Evolutionary conservation across 768 basidiomycete genomes (phyloP).

Genomic region (Trametes gibbosa): DNA sequence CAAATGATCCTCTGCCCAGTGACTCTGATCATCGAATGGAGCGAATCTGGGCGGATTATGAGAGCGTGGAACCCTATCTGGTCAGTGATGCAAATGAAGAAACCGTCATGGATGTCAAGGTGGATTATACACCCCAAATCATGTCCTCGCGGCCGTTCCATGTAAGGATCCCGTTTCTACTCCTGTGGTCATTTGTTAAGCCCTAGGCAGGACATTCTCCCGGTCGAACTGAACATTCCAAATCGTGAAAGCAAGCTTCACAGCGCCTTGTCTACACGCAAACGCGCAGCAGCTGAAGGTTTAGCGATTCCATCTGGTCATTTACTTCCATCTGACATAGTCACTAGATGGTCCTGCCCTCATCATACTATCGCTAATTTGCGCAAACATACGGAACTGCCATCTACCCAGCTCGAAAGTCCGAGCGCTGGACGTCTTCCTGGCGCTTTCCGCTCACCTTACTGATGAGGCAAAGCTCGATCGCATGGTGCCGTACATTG

Average conservation of each 20-base stretch:
- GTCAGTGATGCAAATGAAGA: constrained; percentile 45
- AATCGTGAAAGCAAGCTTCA: constrained; percentile 59
- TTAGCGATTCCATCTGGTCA: not conserved
- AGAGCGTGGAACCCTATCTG: constrained; percentile 73
- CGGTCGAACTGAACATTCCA: constrained; percentile 67
- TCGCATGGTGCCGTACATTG: constrained; percentile 87
- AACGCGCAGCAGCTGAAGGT: constrained; percentile 65
- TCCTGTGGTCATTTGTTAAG: not conserved
- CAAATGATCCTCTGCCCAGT: constrained; percentile 50
- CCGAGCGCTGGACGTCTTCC: constrained; percentile 79
- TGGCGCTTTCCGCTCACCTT: constrained; percentile 75
- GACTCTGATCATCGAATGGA: constrained; percentile 88
- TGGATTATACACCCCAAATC: constrained; percentile 49
- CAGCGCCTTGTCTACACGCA: constrained; percentile 30
- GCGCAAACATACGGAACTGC: constrained; percentile 88
- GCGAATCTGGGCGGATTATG: constrained; percentile 84
- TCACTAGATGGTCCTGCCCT: constrained; percentile 80
- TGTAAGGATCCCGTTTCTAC: constrained; percentile 35
- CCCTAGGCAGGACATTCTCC: constrained; percentile 62
- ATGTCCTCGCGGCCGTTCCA: constrained; percentile 54
- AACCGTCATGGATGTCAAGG: constrained; percentile 50
- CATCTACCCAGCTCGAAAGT: constrained; percentile 82
- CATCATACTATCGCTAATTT: constrained; percentile 82
- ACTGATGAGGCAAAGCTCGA: constrained; percentile 96
- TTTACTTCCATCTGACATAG: not conserved